Evolutionary conservation across 2,329 filamentous ascomycete genomes (phyloP), one percentile per base, ranked within the genome.

Genomic region (Alternaria arbusti): DNA sequence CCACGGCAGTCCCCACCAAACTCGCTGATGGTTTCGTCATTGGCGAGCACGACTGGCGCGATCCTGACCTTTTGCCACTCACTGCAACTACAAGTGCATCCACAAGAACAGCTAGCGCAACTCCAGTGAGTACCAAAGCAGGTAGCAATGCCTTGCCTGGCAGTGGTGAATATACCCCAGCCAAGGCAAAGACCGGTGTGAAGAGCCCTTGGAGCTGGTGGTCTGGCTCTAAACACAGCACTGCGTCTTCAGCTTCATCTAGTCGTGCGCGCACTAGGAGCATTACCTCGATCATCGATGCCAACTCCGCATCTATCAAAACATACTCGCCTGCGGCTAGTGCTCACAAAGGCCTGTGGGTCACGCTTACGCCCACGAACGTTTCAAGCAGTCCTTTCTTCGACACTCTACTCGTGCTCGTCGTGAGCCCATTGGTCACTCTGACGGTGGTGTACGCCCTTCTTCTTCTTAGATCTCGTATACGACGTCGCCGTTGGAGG

Each of bases 371-470:
- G 1, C 96, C 94, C 1, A 94, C 94, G 0, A 95, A 89, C 79
- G 89, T 90, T 82, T 95, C 93, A 67, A 91, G 91, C 6, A 96
- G 91, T 71, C 94, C 96, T 0, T 97, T 99, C 82, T 94, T 98
- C 71, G 96, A 99, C 77, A 98, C 95, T 0, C 86, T 99, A 3
- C 85, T 98, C n/a, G 94, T 99, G 9, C 85, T 99, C n/a, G 94
- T 99, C 30, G 90, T 98, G 57, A 97, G 94, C 74, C 96, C 96
- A 8, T 82, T 99, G 13, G 90, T 98, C 56, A 98, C 96, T 1
- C 82, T 99, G 73, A 96, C 93, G 4, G 90, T 97, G 6, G 95
- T 99, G 2, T 98, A 98, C 76, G 91, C 93, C 12, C 86, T 98
- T 11, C 86, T 98, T 6, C 87, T 98, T 44, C 84, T 98, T 40